phyloP scores from a whole-genome alignment of 2,329 filamentous ascomycete species.

The Blastomyces gilchristii region DNA sequence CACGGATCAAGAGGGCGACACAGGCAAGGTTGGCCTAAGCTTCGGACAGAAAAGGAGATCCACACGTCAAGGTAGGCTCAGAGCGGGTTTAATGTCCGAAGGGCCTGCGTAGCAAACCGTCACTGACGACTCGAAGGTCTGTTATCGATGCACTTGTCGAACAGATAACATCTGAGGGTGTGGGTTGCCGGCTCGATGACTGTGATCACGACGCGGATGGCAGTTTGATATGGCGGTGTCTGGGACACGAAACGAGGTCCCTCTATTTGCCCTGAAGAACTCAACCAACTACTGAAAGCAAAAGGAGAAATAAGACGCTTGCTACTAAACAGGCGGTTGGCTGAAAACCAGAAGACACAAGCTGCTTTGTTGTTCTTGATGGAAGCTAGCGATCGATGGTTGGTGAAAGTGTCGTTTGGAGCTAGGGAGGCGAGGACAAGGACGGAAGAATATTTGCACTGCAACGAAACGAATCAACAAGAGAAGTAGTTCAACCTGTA shows the following conservation, averaged over 20 bases:
- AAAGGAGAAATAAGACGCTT: neutral
- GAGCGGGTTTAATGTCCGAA: slow-evolving; percentile 5
- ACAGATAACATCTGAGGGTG: slow-evolving; percentile 8
- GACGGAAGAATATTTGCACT: slow-evolving; percentile 22
- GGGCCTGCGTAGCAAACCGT: slow-evolving; percentile 5
- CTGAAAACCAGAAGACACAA: neutral
- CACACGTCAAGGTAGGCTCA: neutral
- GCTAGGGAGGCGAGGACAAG: slow-evolving; percentile 4
- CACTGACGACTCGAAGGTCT: slow-evolving; percentile 9
- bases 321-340: neutral
- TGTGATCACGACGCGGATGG: neutral
- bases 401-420: neutral
- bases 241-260: neutral
- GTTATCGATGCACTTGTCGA: slow-evolving; percentile 5
- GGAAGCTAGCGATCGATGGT: neutral
- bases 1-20: slow-evolving; percentile 7
- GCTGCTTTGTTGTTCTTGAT: neutral
- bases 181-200: neutral
- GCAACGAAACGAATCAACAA: slow-evolving; percentile 18
- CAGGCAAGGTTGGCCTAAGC: slow-evolving; percentile 4
- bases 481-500: neutral
- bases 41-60: neutral
- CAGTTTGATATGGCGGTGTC: neutral
- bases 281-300: neutral
- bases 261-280: neutral